These are phyloP conservation scores for Tuber aestivum DNA, from an alignment of 495 filamentous ascomycete species.

Conservation along the genomic window DNA sequence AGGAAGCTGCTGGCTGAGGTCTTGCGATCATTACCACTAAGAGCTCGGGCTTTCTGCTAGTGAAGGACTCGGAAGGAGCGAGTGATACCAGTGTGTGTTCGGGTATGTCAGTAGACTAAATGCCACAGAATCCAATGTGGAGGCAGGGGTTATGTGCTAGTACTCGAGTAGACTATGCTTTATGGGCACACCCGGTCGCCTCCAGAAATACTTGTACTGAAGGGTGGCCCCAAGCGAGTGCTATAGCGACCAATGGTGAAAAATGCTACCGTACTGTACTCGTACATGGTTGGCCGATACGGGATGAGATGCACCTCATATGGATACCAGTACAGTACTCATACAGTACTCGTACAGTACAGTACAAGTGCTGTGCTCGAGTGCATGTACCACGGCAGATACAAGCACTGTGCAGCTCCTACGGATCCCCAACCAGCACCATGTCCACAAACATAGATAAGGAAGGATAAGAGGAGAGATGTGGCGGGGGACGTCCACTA, in stretches of 20 bases:
- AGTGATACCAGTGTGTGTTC: not conserved
- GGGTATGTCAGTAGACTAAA: conserved; percentile 6
- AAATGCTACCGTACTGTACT: no score
- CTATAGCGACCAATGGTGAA: conserved; percentile 4
- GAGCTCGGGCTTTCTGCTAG: not conserved
- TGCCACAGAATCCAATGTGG: no score
- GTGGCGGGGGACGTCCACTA: conserved; percentile 7
- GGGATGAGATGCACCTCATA: conserved; percentile 34
- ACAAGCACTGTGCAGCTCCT: no score
- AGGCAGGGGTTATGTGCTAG: not conserved
- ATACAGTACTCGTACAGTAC: no score
- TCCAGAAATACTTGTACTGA: not conserved
- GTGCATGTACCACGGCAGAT: no score
- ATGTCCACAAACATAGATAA: not conserved
- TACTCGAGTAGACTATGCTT: no score
- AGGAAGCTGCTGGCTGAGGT: not conserved
- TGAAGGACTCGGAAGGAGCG: not conserved
- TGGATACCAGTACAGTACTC: no score
- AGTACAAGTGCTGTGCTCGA: no score
- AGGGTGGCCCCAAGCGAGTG: conserved; percentile 11
- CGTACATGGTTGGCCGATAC: conserved; percentile 21
- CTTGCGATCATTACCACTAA: not conserved
- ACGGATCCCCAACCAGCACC: not conserved
- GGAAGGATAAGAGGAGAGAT: conserved; percentile 29
- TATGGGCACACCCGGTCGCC: not conserved